phyloP scores from a whole-genome alignment of 352 stramenopile genomes.

The Globisporangium carolinianum region DNA sequence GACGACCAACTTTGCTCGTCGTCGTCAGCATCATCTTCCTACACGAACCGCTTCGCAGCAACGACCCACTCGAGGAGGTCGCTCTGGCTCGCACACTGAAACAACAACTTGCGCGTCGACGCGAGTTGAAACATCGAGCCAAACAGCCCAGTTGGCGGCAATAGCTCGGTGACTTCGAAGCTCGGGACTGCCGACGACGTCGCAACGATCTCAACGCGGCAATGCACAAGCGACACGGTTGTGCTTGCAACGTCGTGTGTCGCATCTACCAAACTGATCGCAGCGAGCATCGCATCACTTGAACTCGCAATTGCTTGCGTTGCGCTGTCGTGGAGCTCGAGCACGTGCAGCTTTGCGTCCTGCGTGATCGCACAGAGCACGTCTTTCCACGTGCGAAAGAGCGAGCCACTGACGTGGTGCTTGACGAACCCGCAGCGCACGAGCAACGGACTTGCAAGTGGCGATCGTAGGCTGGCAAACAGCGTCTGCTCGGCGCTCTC shows the following conservation, averaged over 20 bases:
- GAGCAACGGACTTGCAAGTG: conserved; percentile 61
- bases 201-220: conserved; percentile 68
- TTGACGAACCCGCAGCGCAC: conserved; percentile 74
- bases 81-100: conserved; percentile 72
- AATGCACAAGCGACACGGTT: conserved; percentile 57
- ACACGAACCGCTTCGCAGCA: conserved; percentile 59
- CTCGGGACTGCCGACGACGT: conserved; percentile 43
- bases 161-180: conserved; percentile 71
- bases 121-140: conserved; percentile 62
- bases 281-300: conserved; percentile 49
- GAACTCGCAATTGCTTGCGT: conserved; percentile 47
- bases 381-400: conserved; percentile 74
- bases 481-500: conserved; percentile 55
- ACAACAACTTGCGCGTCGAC: conserved; percentile 59
- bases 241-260: conserved; percentile 38
- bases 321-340: conserved; percentile 65
- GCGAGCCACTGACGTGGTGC: conserved; percentile 57
- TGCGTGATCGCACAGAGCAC: conserved; percentile 75
- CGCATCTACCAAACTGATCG: conserved; percentile 45
- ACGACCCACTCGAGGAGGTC: conserved; percentile 83
- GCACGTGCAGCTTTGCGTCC: conserved; percentile 62
- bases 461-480: conserved; percentile 57
- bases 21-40: conserved; percentile 6
- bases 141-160: conserved; percentile 41
- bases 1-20: too few relatives aligned